Conservation (phyloP, 371 early-diverging fungal species). For the Lichtheimia ornata region DNA sequence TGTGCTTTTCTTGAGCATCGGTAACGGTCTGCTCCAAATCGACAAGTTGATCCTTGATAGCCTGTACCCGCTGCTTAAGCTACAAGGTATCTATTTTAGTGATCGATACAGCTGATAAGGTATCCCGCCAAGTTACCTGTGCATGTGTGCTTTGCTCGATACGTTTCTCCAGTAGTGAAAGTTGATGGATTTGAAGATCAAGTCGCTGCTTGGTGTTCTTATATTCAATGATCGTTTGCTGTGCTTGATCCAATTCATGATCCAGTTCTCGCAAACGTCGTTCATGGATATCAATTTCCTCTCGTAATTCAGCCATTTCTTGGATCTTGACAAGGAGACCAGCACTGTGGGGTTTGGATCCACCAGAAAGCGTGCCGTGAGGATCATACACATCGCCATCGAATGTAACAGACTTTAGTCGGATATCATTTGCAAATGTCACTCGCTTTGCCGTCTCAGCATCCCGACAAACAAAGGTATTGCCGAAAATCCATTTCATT, state of each 20-base stretch:
- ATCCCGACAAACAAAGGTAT: conserved; percentile 90
- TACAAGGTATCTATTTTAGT: neutral
- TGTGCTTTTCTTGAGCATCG: conserved; percentile 44
- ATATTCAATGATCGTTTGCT: conserved; percentile 46
- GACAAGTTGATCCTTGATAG: conserved; percentile 31
- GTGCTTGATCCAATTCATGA: conserved; percentile 35
- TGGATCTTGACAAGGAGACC: conserved; percentile 80
- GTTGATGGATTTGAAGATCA: conserved; percentile 76
- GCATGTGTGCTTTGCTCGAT: conserved; percentile 71
- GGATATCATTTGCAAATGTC: conserved; percentile 84
- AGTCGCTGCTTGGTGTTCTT: conserved; percentile 55
- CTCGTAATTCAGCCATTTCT: conserved; percentile 59
- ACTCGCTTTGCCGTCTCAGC: conserved; percentile 83
- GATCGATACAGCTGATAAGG: too few relatives aligned
- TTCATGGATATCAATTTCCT: conserved; percentile 49
- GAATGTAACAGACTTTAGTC: conserved; percentile 88
- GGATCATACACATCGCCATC: conserved; percentile 99
- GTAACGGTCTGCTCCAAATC: conserved; percentile 32
- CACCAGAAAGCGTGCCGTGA: conserved; percentile 96
- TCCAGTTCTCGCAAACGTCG: conserved; percentile 51
- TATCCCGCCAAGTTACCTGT: conserved; percentile 34
- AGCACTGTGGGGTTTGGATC: conserved; percentile 77
- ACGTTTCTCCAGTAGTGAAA: conserved; percentile 69
- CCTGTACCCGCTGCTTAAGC: conserved; percentile 50
- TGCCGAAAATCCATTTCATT: conserved; percentile 96